A percentile compares a stretch with the other conserved stretches of the same genome.
phyloP scores from a whole-genome alignment of 768 basidiomycete species.

The Pisolithus tinctorius region DNA sequence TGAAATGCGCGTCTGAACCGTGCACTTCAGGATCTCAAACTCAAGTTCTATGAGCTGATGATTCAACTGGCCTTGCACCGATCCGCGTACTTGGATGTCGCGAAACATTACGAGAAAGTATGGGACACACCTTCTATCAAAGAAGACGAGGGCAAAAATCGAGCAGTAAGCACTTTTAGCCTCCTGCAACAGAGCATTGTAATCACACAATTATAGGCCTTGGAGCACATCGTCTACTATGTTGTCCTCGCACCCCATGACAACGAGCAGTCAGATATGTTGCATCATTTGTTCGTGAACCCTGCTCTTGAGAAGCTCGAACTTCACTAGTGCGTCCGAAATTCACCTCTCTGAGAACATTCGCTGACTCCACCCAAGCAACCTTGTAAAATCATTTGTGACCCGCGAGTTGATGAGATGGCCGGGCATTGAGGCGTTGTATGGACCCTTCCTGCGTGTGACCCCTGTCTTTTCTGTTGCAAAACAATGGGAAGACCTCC shows the following conservation, averaged over 20 bases:
- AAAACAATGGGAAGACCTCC: slow-evolving; percentile 91
- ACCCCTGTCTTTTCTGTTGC: slow-evolving; percentile 75
- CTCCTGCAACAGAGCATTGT: neutral
- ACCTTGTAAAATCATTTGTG: slow-evolving; percentile 89
- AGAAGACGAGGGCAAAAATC: slow-evolving; percentile 69
- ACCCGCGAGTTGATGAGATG: slow-evolving; percentile 94
- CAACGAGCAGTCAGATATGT: slow-evolving; percentile 97
- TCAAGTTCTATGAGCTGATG: slow-evolving; percentile 95
- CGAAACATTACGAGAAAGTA: slow-evolving; percentile 92
- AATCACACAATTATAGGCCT: slow-evolving; percentile 45
- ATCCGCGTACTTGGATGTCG: slow-evolving; percentile 83
- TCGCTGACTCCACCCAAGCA: slow-evolving; percentile 41
- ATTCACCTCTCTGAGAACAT: neutral
- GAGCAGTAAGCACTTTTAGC: slow-evolving; percentile 41
- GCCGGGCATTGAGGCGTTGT: slow-evolving; percentile 87
- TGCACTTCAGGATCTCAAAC: slow-evolving; percentile 73
- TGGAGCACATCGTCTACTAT: slow-evolving; percentile 94
- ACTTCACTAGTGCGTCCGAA: slow-evolving; percentile 64
- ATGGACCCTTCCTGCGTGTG: slow-evolving; percentile 74
- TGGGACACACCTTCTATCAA: slow-evolving; percentile 97
- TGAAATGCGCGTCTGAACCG: neutral
- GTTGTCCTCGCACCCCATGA: slow-evolving; percentile 89
- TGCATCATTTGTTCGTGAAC: slow-evolving; percentile 79
- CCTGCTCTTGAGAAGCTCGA: slow-evolving; percentile 75
- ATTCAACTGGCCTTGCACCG: slow-evolving; percentile 88